These are phyloP conservation scores for Xerocomus spinulosus DNA, from an alignment of 768 basidiomycete genomes.

Conservation along the genomic window DNA sequence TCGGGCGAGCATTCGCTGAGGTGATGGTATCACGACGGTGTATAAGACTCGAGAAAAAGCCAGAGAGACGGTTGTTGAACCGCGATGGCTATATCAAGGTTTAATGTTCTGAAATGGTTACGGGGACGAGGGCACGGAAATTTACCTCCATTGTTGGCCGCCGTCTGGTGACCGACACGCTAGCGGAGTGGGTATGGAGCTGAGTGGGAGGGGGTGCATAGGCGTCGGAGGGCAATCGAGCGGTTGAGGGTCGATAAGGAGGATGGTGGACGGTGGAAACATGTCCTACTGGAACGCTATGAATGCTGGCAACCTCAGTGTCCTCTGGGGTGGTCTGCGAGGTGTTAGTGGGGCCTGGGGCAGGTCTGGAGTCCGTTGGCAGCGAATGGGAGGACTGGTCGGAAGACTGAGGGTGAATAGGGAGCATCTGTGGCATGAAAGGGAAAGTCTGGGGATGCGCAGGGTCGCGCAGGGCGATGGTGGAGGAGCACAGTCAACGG, in stretches of 20 bases:
- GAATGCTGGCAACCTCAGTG: slow-evolving; percentile 52
- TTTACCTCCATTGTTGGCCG: slow-evolving; percentile 58
- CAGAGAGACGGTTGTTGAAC: slow-evolving; percentile 70
- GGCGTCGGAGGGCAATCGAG: slow-evolving; percentile 20
- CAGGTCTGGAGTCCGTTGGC: neutral
- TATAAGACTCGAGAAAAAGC: slow-evolving; percentile 79
- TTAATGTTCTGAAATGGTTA: slow-evolving; percentile 6
- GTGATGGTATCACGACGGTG: slow-evolving; percentile 57
- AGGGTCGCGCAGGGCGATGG: neutral
- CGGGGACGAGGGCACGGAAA: slow-evolving; percentile 2
- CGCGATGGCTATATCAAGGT: slow-evolving; percentile 40
- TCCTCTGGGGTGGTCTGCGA: slow-evolving; percentile 30
- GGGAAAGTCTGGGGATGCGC: neutral
- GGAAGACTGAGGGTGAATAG: neutral
- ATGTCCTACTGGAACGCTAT: slow-evolving; percentile 55
- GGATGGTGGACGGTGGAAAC: slow-evolving; percentile 40
- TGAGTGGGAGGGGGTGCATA: neutral
- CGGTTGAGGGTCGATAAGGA: slow-evolving; percentile 31
- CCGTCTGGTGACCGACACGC: slow-evolving; percentile 33
- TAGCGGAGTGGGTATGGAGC: slow-evolving; percentile 10
- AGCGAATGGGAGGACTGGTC: neutral
- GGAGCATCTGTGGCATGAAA: slow-evolving; percentile 1
- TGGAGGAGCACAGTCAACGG: slow-evolving; percentile 4
- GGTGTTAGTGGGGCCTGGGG: neutral
- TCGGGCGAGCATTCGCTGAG: slow-evolving; percentile 23